A percentile compares a stretch with the other conserved stretches of the same genome.
Evolutionary conservation across 352 stramenopile species (phyloP).

Genomic region (Blastocystis sp.): DNA sequence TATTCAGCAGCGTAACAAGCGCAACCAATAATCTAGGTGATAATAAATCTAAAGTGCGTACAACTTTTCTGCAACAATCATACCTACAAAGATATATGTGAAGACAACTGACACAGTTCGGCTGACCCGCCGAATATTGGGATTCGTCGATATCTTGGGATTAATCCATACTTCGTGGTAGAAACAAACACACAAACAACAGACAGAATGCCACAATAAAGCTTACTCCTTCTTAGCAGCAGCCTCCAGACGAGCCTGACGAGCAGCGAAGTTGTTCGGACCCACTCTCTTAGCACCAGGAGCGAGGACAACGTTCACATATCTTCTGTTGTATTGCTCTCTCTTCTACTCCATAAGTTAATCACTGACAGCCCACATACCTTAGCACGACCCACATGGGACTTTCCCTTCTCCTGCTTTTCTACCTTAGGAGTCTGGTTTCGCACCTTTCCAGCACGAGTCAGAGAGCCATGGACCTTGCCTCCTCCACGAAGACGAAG

Average conservation of each 20-base stretch:
- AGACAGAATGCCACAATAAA: constrained; percentile 65
- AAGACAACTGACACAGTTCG: neutral
- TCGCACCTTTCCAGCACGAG: constrained; percentile 99
- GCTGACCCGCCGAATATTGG: too few relatives aligned
- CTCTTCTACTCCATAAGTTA: constrained; percentile 84
- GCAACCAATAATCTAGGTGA: constrained; percentile 24
- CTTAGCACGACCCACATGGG: constrained; percentile 92
- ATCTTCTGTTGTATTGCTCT: constrained; percentile 99
- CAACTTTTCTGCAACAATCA: constrained; percentile 30
- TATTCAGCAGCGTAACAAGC: neutral
- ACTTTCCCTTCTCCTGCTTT: constrained; percentile 93
- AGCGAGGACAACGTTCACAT: constrained; percentile 96
- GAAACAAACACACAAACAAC: constrained; percentile 18
- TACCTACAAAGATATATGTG: neutral
- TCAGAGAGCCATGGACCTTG: constrained; percentile 98
- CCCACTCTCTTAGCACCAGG: constrained; percentile 93
- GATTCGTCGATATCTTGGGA: too few relatives aligned
- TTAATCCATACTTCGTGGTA: neutral
- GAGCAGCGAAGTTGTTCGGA: constrained; percentile 92
- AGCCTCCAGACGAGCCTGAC: constrained; percentile 67
- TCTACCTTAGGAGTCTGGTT: constrained; percentile 98
- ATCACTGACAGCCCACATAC: neutral
- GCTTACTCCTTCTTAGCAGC: constrained; percentile 83
- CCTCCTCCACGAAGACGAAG: constrained; percentile 73
- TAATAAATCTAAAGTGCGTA: neutral